A percentile compares a stretch with the other conserved stretches of the same genome.
Conservation (phyloP, 2,329 filamentous ascomycete genomes). For the Penicillium crustosum region DNA sequence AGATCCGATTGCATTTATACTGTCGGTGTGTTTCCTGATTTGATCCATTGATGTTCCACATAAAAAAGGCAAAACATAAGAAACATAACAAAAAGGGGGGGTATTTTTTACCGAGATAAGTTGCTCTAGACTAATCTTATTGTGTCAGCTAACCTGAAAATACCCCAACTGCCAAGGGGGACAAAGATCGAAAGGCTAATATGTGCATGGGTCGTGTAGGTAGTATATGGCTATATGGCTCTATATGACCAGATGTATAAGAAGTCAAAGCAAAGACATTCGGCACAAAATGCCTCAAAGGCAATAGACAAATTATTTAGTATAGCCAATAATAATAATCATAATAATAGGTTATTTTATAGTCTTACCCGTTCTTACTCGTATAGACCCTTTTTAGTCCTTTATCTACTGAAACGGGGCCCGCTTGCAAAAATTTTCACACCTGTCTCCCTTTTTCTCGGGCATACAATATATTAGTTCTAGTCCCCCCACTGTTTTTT, state of each 20-base stretch:
- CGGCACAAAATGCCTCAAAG: neutral
- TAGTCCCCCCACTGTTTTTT: neutral
- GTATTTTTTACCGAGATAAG: neutral
- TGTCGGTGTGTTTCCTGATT: neutral
- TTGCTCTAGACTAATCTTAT: neutral
- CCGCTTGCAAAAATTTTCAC: conserved; percentile 3
- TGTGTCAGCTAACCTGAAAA: neutral
- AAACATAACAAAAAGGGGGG: neutral
- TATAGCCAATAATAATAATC: neutral
- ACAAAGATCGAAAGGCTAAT: neutral
- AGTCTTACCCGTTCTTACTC: neutral
- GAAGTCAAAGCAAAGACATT: neutral
- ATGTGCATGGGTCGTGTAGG: neutral
- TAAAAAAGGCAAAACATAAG: neutral
- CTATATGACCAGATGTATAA: neutral
- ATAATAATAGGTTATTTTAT: neutral
- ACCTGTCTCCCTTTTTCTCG: neutral
- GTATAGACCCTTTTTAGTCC: neutral
- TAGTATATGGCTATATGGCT: too few species aligned
- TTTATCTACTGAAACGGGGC: conserved; percentile 3
- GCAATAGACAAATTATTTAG: neutral
- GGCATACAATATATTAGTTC: neutral
- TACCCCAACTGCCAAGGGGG: neutral
- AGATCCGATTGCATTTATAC: neutral
- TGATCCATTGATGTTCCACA: neutral